Conservation (phyloP, 78 protist genomes). For the Dictyostelium firmibasis region DNA sequence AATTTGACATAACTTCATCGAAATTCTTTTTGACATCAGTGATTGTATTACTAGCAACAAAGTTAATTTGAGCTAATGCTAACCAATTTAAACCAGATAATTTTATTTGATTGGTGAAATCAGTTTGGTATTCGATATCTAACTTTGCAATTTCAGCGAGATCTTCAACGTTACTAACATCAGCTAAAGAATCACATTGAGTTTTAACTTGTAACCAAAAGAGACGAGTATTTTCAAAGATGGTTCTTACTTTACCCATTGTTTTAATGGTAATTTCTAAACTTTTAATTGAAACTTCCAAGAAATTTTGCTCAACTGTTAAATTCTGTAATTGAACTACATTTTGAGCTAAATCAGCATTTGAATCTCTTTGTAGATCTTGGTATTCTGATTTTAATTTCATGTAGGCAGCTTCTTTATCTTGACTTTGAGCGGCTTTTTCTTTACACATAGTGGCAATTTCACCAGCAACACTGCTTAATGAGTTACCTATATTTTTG, state of each 20-base stretch:
- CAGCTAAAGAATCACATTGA: background rate
- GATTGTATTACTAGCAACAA: background rate
- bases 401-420: background rate
- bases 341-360: background rate
- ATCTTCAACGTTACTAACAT: background rate
- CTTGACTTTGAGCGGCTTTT: background rate
- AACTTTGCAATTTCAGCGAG: background rate
- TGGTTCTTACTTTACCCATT: background rate
- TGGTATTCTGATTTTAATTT: background rate
- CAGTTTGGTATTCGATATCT: background rate
- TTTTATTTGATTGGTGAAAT: background rate
- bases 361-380: constrained; percentile 22
- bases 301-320: too few relatives aligned
- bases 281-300: background rate
- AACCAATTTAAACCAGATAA: background rate
- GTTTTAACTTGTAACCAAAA: background rate
- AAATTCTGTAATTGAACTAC: background rate
- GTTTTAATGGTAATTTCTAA: background rate
- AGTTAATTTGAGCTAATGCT: background rate
- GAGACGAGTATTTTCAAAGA: background rate
- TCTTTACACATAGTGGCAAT: background rate
- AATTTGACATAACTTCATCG: background rate
- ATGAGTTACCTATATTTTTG: background rate
- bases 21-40: background rate
- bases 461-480: background rate